Percentiles rank a stretch among this genome's conserved stretches.
Evolutionary conservation across 495 filamentous ascomycete genomes (phyloP).

Genomic region (Pyrenopolyporus hunteri): DNA sequence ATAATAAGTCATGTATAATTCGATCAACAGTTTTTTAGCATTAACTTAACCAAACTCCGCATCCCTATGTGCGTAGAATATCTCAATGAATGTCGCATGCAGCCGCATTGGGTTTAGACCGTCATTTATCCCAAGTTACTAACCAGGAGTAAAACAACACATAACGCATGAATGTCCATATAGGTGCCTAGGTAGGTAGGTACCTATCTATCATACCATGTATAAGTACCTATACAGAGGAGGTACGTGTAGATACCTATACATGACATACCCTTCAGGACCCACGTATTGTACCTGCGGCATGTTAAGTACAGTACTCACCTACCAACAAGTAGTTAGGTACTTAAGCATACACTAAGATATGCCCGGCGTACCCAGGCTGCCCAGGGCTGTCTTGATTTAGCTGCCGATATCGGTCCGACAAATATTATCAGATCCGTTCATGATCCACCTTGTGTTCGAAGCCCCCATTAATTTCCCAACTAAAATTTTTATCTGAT

Average conservation of each 20-base stretch:
- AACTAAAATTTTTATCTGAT: slow-evolving; percentile 34
- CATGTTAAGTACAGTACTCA: too few species aligned
- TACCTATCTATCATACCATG: background rate
- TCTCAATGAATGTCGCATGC: too few species aligned
- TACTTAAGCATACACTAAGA: background rate
- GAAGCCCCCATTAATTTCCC: slow-evolving; percentile 20
- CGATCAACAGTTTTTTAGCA: too few species aligned
- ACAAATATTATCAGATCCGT: slow-evolving; percentile 42
- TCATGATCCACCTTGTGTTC: slow-evolving; percentile 12
- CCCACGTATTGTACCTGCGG: too few species aligned
- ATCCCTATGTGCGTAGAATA: too few species aligned
- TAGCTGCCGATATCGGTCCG: slow-evolving; percentile 31
- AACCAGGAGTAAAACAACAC: background rate
- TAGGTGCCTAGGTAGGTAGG: background rate
- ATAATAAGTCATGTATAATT: too few species aligned
- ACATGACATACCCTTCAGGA: too few species aligned
- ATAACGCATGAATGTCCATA: background rate
- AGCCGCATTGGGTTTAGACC: too few species aligned
- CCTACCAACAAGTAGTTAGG: too few species aligned
- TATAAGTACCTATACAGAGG: background rate
- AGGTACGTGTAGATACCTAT: background rate
- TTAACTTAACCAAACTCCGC: too few species aligned
- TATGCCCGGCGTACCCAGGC: background rate
- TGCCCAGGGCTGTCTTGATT: background rate
- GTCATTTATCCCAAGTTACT: too few species aligned